A percentile compares a stretch with the other conserved stretches of the same genome.
These are phyloP conservation scores for Rhizomucor miehei DNA, from an alignment of 371 early-diverging fungal species.

Conservation along the genomic window DNA sequence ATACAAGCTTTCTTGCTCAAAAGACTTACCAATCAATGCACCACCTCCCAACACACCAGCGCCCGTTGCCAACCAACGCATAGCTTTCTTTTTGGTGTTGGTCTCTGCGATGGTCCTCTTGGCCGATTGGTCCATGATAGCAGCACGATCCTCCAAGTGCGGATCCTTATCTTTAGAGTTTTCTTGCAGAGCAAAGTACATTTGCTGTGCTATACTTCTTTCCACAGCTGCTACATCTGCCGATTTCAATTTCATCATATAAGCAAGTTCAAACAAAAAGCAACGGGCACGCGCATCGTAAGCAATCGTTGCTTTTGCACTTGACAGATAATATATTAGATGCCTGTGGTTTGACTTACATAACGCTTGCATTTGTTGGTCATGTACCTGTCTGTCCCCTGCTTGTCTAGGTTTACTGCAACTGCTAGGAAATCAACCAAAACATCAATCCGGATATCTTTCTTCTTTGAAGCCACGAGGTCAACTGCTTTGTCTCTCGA, in stretches of 20 bases:
- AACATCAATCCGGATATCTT: conserved; percentile 40
- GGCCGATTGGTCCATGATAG: conserved; percentile 34
- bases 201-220: conserved; percentile 41
- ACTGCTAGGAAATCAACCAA: conserved; percentile 30
- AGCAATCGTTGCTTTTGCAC: conserved; percentile 9
- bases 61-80: conserved; percentile 60
- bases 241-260: conserved; percentile 11
- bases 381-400: conserved; percentile 1
- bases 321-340: too few species aligned
- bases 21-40: conserved; percentile 51
- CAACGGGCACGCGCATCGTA: conserved; percentile 45
- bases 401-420: conserved; percentile 15
- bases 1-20: not conserved
- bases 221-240: conserved; percentile 37
- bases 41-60: conserved; percentile 62
- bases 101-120: conserved; percentile 45
- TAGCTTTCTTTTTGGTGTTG: conserved; percentile 49
- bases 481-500: conserved; percentile 14
- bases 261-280: conserved; percentile 29
- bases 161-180: conserved; percentile 7
- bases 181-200: conserved; percentile 42
- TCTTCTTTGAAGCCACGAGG: conserved; percentile 6
- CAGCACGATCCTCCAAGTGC: conserved; percentile 9
- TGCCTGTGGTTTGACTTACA: not conserved
- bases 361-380: not conserved